Evolutionary conservation across 148 eudicot species (phyloP).

Genomic region (Vaccinium corymbosum): DNA sequence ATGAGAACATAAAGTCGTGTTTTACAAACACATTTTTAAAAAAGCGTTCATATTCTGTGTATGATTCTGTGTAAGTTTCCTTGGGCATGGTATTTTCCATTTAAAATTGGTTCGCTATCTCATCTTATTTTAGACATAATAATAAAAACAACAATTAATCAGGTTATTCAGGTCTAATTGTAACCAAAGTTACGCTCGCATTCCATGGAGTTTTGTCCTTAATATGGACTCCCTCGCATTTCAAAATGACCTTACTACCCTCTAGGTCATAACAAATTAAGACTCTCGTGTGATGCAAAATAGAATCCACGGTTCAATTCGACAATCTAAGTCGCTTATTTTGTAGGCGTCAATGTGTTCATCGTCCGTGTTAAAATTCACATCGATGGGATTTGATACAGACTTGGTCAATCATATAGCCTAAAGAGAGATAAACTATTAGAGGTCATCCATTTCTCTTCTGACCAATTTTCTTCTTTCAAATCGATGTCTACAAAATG

Average conservation of each 20-base stretch:
- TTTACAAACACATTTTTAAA: too few relatives aligned
- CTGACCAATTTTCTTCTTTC: neutral
- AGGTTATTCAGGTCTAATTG: too few relatives aligned
- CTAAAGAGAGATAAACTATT: neutral
- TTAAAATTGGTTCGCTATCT: neutral
- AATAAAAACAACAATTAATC: neutral
- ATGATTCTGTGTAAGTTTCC: too few relatives aligned
- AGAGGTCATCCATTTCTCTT: neutral
- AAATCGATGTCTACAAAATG: neutral
- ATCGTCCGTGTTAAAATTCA: neutral
- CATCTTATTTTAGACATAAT: neutral
- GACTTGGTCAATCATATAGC: neutral
- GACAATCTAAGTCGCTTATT: neutral
- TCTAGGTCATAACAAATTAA: neutral
- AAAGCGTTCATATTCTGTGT: too few relatives aligned
- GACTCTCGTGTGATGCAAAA: neutral
- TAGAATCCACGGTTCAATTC: neutral
- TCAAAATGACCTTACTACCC: neutral
- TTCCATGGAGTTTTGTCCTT: neutral
- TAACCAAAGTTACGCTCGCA: neutral
- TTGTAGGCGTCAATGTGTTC: neutral
- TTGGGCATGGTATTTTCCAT: too few relatives aligned
- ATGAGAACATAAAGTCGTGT: too few relatives aligned
- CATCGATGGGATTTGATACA: neutral
- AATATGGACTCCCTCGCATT: neutral